Percentiles rank a stretch among this genome's conserved stretches.
Evolutionary conservation across 352 stramenopile species (phyloP).

Genomic region (Ophiocytium majus): DNA sequence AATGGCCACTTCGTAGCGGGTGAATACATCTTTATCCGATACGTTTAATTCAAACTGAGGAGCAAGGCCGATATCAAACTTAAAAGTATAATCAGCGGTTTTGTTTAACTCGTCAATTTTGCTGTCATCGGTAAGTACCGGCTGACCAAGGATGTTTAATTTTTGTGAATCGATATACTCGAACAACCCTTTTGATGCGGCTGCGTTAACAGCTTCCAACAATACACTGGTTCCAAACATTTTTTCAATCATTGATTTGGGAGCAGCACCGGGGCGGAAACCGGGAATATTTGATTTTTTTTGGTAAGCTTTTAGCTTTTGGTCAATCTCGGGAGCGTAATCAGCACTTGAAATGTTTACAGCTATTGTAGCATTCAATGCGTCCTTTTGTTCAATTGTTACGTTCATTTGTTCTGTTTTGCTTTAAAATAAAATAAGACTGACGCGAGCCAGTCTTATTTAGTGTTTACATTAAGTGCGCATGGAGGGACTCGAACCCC

Average conservation of each 20-base stretch:
- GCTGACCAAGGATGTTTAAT: constrained; percentile 3
- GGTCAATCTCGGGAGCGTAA: background rate
- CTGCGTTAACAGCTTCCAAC: background rate
- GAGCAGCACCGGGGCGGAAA: background rate
- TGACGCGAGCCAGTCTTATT: too few relatives aligned
- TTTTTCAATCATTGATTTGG: constrained; percentile 3
- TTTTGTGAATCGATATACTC: background rate
- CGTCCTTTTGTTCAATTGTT: background rate
- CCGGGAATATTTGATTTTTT: background rate
- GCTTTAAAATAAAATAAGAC: too few relatives aligned
- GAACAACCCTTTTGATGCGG: background rate
- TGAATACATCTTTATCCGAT: background rate
- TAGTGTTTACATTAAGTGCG: too few relatives aligned
- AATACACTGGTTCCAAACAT: background rate
- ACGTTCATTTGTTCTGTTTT: constrained; percentile 2
- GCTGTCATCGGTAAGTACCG: background rate
- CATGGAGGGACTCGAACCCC: too few relatives aligned
- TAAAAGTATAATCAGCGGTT: background rate
- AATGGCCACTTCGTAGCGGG: background rate
- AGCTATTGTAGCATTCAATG: background rate
- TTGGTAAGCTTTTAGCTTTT: background rate
- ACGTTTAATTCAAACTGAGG: constrained; percentile 7
- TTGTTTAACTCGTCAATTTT: background rate
- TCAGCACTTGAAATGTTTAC: background rate
- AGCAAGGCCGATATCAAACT: background rate